Base-by-base conservation (phyloP, 805 yeast genomes). In the Huiozyma sinensis region DNA sequence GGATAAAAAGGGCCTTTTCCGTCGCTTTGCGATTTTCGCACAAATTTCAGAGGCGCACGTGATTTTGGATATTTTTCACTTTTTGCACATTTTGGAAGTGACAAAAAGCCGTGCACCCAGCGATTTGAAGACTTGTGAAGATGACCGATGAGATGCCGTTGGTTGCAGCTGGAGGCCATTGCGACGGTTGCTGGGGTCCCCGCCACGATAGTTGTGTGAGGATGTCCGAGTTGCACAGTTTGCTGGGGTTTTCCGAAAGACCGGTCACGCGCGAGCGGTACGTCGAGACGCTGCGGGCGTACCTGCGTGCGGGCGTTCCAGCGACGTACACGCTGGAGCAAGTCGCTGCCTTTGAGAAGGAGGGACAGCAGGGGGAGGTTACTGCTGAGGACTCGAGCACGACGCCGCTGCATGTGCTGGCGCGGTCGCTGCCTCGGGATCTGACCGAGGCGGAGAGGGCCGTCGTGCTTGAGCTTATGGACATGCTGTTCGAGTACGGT, bases 291-390 rank as follows among this genome's bases (percentile, higher is more conserved):
- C 60, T 86, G 38, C 67, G 65, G 38, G 60, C 53, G 40, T 74
- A 67, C 50, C 63, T 85, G 47, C 65, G 69, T 39, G 69, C 69
- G 28, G 95, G 94, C 1, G 77, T 86, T 10, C 94, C 95, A 6
- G 75, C 94, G 1, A 86, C 95, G 0, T 83, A 85, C 49, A 85
- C 95, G 0, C 59, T 81, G 8, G 92, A 84, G 60, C 94, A 85
- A 56, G 84, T 79, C 6, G 72, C 75, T 39, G 77, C 77, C 41
- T 80, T 64, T 53, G 75, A 71, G 40, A 62, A 73, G 48, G 73
- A 63, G 43, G 24, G 24, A 4, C 4, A 17, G 2, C 24, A 17
- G 4, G 44, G 44, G 13, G 50, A 50, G 28, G 50, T 43, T 47
- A 51, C 45, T 45, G 56, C 50, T 10, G 55, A 48, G 43, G 53